phyloP scores from a whole-genome alignment of 2,329 filamentous ascomycete genomes.

The Didymella pomorum region DNA sequence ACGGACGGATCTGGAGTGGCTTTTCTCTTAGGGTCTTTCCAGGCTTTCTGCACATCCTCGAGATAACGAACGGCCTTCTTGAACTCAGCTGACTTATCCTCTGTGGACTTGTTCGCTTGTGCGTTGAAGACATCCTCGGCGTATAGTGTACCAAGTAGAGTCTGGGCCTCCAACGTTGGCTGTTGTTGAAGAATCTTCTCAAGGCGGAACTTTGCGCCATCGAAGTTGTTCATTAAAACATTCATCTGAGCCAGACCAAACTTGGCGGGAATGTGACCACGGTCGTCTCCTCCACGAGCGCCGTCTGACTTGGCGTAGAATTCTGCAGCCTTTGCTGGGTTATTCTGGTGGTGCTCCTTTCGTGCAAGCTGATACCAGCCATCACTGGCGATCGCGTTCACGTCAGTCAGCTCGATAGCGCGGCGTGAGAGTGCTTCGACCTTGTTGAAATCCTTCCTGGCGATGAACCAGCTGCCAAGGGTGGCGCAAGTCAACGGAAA shows the following conservation, averaged over 20 bases:
- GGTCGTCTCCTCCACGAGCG: constrained; percentile 88
- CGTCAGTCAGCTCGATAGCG: constrained; percentile 93
- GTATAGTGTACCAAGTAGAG: constrained; percentile 86
- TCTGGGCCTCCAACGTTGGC: constrained; percentile 87
- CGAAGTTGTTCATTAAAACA: constrained; percentile 81
- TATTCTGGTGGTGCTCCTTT: constrained; percentile 85
- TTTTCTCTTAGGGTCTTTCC: constrained; percentile 93
- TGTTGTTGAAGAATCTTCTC: constrained; percentile 93
- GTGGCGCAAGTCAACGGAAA: constrained; percentile 88
- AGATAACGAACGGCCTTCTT: constrained; percentile 87
- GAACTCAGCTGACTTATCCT: constrained; percentile 84
- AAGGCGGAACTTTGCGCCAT: constrained; percentile 89
- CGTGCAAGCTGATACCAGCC: constrained; percentile 95
- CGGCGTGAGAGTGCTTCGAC: constrained; percentile 89
- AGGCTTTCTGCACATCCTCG: constrained; percentile 83
- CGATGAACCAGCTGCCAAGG: constrained; percentile 89
- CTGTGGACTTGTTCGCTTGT: constrained; percentile 74
- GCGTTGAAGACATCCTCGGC: constrained; percentile 91
- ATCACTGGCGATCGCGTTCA: constrained; percentile 95
- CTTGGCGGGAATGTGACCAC: constrained; percentile 90
- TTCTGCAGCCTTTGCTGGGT: constrained; percentile 77
- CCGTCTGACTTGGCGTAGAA: constrained; percentile 92
- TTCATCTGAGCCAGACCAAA: constrained; percentile 92
- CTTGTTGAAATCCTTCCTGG: constrained; percentile 79
- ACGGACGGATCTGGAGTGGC: constrained; percentile 83